A percentile compares a stretch with the other conserved stretches of the same genome.
Conservation (phyloP, 129 eudicot species). For the Helianthus annuus region HanXRQr2.0-SUNRISE NC_035434.2:33209321-33209820, state of each 20-base stretch:
- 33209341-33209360: constrained; percentile 29
- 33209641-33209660: too few relatives aligned
- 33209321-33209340: constrained; percentile 80
- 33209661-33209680: too few relatives aligned
- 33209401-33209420: constrained; percentile 32
- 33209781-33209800: too few relatives aligned
- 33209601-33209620: too few relatives aligned
- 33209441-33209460: not conserved
- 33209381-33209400: constrained; percentile 35
- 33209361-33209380: not conserved
- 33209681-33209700: too few relatives aligned
- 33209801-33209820: too few relatives aligned
- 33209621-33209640: too few relatives aligned
- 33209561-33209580: constrained; percentile 2
- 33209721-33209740: too few relatives aligned
- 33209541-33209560: constrained; percentile 1
- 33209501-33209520: not conserved
- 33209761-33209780: too few relatives aligned
- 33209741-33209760: too few relatives aligned
- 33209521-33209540: not conserved
- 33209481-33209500: not conserved
- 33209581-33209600: constrained; percentile 5
- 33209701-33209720: too few relatives aligned
- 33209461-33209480: not conserved
- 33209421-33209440: constrained; percentile 19